These are phyloP conservation scores for Kodamaea arcana DNA, from an alignment of 1,139 yeast species.

Conservation along the genomic window DNA sequence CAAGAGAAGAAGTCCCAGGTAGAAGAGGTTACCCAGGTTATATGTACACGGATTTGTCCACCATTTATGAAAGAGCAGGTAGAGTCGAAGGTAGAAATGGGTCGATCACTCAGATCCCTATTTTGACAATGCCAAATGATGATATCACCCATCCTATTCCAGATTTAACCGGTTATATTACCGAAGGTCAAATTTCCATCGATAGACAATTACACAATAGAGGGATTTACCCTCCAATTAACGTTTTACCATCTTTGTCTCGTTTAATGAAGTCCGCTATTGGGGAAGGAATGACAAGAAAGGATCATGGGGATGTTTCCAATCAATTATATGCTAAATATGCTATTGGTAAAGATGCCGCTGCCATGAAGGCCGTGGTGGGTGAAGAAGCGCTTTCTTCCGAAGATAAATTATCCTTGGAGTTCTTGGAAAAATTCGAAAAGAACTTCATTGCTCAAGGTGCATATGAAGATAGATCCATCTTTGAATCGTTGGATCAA, in stretches of 20 bases:
- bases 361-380: conserved; percentile 99
- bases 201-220: conserved; percentile 95
- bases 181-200: conserved; percentile 96
- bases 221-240: conserved; percentile 98
- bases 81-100: conserved; percentile 99
- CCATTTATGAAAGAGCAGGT: conserved; percentile 99
- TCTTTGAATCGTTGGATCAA: conserved; percentile 92
- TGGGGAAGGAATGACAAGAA: conserved; percentile 99
- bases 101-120: conserved; percentile 97
- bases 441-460: conserved; percentile 94
- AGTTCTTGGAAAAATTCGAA: conserved; percentile 96
- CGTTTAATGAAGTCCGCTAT: conserved; percentile 99
- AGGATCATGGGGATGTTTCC: conserved; percentile 98
- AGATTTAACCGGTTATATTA: conserved; percentile 98
- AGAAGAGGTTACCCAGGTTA: conserved; percentile 99
- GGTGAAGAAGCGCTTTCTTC: conserved; percentile 99
- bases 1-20: conserved; percentile 99
- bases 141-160: conserved; percentile 99
- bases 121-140: conserved; percentile 98
- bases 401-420: conserved; percentile 95
- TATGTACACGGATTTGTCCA: conserved; percentile 98
- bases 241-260: conserved; percentile 93
- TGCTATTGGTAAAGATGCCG: conserved; percentile 99
- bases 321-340: conserved; percentile 98
- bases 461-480: conserved; percentile 90